A percentile compares a stretch with the other conserved stretches of the same genome.
These are phyloP conservation scores for Yamadazyma taylorii DNA, from an alignment of 1,139 yeast species.

Conservation along the genomic window DNA sequence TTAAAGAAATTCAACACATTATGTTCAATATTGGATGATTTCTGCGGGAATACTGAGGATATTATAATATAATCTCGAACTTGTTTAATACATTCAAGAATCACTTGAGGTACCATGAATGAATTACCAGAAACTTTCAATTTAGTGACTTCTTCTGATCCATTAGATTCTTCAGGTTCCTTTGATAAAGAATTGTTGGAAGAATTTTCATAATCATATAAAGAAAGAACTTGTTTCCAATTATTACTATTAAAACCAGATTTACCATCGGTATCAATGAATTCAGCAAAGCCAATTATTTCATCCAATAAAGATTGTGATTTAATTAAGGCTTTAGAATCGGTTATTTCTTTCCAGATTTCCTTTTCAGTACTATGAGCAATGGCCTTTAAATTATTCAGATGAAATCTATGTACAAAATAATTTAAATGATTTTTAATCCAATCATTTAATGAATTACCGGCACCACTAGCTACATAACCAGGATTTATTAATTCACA, in stretches of 20 bases:
- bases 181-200: not conserved
- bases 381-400: slow-evolving; percentile 45
- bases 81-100: slow-evolving; percentile 32
- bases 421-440: slow-evolving; percentile 65
- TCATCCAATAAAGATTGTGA: slow-evolving; percentile 57
- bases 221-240: slow-evolving; percentile 49
- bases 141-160: slow-evolving; percentile 21
- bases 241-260: slow-evolving; percentile 31
- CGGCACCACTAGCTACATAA: slow-evolving; percentile 52
- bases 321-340: slow-evolving; percentile 25
- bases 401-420: slow-evolving; percentile 60
- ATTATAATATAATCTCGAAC: slow-evolving; percentile 52
- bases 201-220: slow-evolving; percentile 18
- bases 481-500: slow-evolving; percentile 86
- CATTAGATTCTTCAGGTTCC: slow-evolving; percentile 1
- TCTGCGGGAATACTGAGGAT: slow-evolving; percentile 48
- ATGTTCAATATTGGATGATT: slow-evolving; percentile 31
- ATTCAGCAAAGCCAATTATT: slow-evolving; percentile 51
- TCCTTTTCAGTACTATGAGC: slow-evolving; percentile 62
- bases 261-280: slow-evolving; percentile 33
- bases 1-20: slow-evolving; percentile 53
- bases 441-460: slow-evolving; percentile 59
- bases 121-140: slow-evolving; percentile 38
- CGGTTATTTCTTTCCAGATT: slow-evolving; percentile 69
- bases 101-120: slow-evolving; percentile 47